Evolutionary conservation across 805 yeast genomes (phyloP).

Genomic region (Candida michaelii): DNA sequence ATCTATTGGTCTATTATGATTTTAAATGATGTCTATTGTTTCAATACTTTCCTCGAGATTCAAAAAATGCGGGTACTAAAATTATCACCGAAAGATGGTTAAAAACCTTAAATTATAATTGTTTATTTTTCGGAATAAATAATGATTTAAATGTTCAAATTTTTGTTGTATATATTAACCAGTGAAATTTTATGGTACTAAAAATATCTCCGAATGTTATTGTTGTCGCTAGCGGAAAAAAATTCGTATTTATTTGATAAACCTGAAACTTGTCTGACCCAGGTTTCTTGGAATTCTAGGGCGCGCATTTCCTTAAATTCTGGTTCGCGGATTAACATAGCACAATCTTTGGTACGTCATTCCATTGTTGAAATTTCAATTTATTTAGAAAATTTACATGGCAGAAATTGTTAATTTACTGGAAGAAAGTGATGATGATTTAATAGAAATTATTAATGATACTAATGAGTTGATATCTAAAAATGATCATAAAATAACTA

Average conservation of each 20-base stretch:
- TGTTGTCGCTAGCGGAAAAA: no score
- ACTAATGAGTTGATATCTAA: constrained; percentile 34
- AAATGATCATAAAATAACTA: constrained; percentile 20
- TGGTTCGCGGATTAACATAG: not conserved
- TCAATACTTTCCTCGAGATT: constrained; percentile 2
- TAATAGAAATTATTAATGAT: constrained; percentile 37
- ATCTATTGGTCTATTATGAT: no score
- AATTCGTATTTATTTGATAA: not conserved
- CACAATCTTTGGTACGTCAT: constrained; percentile 1
- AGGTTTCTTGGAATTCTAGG: constrained; percentile 1
- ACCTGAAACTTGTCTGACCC: not conserved
- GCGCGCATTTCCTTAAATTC: not conserved
- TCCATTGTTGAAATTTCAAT: not conserved
- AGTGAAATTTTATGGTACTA: no score
- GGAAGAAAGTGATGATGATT: constrained; percentile 29
- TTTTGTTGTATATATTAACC: no score
- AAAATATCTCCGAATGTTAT: no score
- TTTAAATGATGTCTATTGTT: not conserved
- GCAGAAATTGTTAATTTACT: constrained; percentile 7
- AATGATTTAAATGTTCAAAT: no score
- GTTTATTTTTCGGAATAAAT: no score
- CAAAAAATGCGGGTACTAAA: not conserved
- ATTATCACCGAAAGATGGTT: not conserved
- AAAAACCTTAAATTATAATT: not conserved
- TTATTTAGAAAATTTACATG: no score